Conservation (phyloP, 176 grass and related monocot species). For the Cenchrus fungigraminus region DNA sequence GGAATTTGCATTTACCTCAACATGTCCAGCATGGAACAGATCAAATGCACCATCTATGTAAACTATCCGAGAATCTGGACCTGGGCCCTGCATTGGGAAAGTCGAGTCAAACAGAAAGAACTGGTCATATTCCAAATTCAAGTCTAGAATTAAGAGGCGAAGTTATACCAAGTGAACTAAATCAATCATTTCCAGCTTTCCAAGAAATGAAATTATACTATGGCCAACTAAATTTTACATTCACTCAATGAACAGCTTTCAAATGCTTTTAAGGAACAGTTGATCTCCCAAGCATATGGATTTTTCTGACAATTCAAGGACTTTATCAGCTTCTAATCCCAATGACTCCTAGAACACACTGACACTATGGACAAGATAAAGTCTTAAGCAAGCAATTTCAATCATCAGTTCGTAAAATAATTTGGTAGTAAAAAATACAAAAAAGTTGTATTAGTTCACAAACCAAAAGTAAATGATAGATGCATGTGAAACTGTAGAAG, state of each 20-base stretch:
- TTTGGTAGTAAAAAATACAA: not conserved
- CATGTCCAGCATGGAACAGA: constrained; percentile 98
- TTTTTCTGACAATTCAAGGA: not conserved
- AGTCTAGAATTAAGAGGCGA: not conserved
- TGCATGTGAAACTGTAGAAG: constrained; percentile 23
- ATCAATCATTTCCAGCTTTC: constrained; percentile 4
- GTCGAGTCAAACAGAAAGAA: constrained; percentile 26
- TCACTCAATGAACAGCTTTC: constrained; percentile 9
- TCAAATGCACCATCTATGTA: constrained; percentile 99
- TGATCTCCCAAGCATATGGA: not conserved
- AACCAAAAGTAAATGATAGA: not conserved
- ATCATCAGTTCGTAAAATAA: not conserved
- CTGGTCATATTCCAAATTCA: constrained; percentile 5
- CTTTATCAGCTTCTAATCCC: not conserved
- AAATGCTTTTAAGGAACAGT: not conserved
- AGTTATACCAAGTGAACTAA: constrained; percentile 20
- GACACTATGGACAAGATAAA: not conserved
- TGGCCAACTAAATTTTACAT: not conserved
- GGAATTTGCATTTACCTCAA: constrained; percentile 66
- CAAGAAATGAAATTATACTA: constrained; percentile 16
- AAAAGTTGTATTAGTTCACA: not conserved
- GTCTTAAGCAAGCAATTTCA: not conserved
- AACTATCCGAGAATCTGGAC: constrained; percentile 86
- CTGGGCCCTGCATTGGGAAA: constrained; percentile 73
- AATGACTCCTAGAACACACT: not conserved